phyloP scores from a whole-genome alignment of 2,329 filamentous ascomycete species.

The Diaporthe ampelina region DNA sequence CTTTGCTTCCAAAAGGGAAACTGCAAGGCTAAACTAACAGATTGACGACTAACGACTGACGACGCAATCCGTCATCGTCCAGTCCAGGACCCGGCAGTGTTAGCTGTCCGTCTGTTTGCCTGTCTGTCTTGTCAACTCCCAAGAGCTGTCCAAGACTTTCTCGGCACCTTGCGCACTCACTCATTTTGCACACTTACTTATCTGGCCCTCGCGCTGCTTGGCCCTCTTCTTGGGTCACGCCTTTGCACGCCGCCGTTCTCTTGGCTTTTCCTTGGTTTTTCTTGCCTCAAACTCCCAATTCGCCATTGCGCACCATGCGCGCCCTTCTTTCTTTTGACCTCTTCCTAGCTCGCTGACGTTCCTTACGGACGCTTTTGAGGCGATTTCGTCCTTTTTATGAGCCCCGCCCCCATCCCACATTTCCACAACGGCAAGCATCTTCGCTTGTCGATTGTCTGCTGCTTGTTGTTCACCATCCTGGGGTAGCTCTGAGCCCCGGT shows the following conservation, averaged over 20 bases:
- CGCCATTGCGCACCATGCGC: slow-evolving; percentile 11
- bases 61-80: slow-evolving; percentile 22
- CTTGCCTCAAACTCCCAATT: slow-evolving; percentile 11
- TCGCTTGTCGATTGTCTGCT: slow-evolving; percentile 16
- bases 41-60: slow-evolving; percentile 18
- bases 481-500: slow-evolving; percentile 5
- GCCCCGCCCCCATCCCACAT: slow-evolving; percentile 5
- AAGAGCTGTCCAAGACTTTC: slow-evolving; percentile 11
- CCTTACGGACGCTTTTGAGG: slow-evolving; percentile 11
- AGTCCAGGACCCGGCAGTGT: background rate
- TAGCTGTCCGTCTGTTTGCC: background rate
- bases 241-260: slow-evolving; percentile 9
- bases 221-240: slow-evolving; percentile 17
- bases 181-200: slow-evolving; percentile 29
- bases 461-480: slow-evolving; percentile 2
- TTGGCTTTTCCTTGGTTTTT: slow-evolving; percentile 29
- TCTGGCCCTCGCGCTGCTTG: slow-evolving; percentile 30
- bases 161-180: slow-evolving; percentile 5
- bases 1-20: background rate
- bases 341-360: slow-evolving; percentile 13
- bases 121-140: too few species aligned
- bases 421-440: background rate
- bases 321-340: slow-evolving; percentile 1
- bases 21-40: background rate
- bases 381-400: slow-evolving; percentile 10